phyloP scores from a whole-genome alignment of 2,329 filamentous ascomycete species.

The Talaromyces verruculosus region DNA sequence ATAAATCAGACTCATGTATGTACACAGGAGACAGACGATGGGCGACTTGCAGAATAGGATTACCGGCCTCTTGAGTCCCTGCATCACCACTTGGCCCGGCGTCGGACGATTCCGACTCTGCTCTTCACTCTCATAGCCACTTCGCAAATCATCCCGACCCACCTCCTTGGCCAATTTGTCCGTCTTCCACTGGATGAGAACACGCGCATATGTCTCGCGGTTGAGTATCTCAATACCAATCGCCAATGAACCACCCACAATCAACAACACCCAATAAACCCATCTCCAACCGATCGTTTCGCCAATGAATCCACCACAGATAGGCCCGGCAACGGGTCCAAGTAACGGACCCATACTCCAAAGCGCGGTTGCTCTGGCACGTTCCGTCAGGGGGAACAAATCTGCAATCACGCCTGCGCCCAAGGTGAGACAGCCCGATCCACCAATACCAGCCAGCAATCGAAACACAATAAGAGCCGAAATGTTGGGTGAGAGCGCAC shows the following conservation, averaged over 20 bases:
- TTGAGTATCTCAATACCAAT: slow-evolving; percentile 33
- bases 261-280: slow-evolving; percentile 54
- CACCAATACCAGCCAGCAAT: slow-evolving; percentile 62
- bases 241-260: slow-evolving; percentile 43
- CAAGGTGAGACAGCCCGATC: slow-evolving; percentile 58
- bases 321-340: slow-evolving; percentile 46
- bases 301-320: slow-evolving; percentile 55
- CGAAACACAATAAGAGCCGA: slow-evolving; percentile 60
- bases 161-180: slow-evolving; percentile 54
- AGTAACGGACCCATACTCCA: slow-evolving; percentile 33
- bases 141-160: slow-evolving; percentile 16
- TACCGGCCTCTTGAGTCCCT: slow-evolving; percentile 54
- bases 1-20: slow-evolving; percentile 51
- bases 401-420: slow-evolving; percentile 26
- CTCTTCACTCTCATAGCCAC: slow-evolving; percentile 43
- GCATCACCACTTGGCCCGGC: slow-evolving; percentile 45
- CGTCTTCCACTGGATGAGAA: slow-evolving; percentile 61
- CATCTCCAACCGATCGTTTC: slow-evolving; percentile 54
- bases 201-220: slow-evolving; percentile 61
- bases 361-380: slow-evolving; percentile 30
- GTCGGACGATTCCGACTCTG: slow-evolving; percentile 36
- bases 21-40: slow-evolving; percentile 51
- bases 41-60: slow-evolving; percentile 60
- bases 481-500: slow-evolving; percentile 59
- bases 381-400: slow-evolving; percentile 30